phyloP scores from a whole-genome alignment of 129 eudicot species.

The Artemisia tridentata region DNA sequence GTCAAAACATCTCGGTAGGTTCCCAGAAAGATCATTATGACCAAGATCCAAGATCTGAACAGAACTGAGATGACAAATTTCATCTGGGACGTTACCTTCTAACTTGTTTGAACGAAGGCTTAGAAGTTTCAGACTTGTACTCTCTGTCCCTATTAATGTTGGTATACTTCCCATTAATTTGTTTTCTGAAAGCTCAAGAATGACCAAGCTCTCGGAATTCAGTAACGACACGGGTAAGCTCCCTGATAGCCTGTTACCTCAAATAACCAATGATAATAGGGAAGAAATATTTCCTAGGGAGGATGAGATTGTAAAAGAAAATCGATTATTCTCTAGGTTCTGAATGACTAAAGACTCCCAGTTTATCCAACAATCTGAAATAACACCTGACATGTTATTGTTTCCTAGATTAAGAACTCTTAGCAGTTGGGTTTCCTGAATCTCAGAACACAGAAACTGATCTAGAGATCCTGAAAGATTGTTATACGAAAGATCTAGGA shows the following conservation, averaged over 20 bases:
- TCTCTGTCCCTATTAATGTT: constrained; percentile 13
- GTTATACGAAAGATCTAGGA: constrained; percentile 28
- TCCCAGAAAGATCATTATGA: constrained; percentile 38
- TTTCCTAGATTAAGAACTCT: constrained; percentile 29
- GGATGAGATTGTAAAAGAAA: constrained; percentile 23
- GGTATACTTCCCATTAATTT: constrained; percentile 26
- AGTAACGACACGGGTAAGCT: constrained; percentile 20
- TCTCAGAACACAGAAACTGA: constrained; percentile 19
- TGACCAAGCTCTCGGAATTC: constrained; percentile 17
- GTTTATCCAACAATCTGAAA: constrained; percentile 34
- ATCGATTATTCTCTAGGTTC: constrained; percentile 13
- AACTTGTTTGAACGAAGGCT: constrained; percentile 35
- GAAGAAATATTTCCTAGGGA: constrained; percentile 26
- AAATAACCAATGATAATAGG: constrained; percentile 15
- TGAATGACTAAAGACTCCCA: constrained; percentile 23
- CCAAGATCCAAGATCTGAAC: constrained; percentile 31
- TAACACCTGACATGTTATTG: constrained; percentile 38
- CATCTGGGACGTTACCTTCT: constrained; percentile 28
- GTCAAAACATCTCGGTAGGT: constrained; percentile 35
- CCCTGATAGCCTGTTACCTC: constrained; percentile 26
- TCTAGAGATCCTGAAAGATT: constrained; percentile 27
- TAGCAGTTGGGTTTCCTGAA: not conserved
- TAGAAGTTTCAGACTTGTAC: constrained; percentile 18
- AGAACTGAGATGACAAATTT: constrained; percentile 30
- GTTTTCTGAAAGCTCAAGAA: constrained; percentile 33